Evolutionary conservation across 2,329 filamentous ascomycete species (phyloP).

Genomic region (Fusarium armeniacum): DNA sequence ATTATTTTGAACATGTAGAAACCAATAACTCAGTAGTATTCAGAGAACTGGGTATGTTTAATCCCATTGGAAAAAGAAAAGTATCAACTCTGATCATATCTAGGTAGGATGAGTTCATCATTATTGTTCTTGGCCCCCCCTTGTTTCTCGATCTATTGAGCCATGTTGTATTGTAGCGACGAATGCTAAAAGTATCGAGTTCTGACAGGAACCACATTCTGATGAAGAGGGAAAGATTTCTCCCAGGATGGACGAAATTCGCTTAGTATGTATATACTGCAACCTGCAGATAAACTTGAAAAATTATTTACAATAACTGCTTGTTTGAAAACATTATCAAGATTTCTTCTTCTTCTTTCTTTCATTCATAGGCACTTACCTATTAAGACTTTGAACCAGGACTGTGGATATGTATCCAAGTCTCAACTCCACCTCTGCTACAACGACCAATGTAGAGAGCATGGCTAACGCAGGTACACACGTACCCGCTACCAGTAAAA

Average conservation of each 20-base stretch:
- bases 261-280: background rate
- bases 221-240: background rate
- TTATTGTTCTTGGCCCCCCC: background rate
- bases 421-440: no score
- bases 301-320: background rate
- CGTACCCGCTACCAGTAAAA: no score
- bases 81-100: background rate
- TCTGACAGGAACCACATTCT: background rate
- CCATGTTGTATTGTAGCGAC: background rate
- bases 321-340: background rate
- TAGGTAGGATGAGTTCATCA: background rate
- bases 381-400: no score
- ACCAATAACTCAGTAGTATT: background rate
- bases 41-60: conserved; percentile 2
- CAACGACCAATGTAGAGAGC: no score
- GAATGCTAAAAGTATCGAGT: background rate
- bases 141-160: background rate
- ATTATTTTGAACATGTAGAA: background rate
- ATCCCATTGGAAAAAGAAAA: background rate
- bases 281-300: background rate
- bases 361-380: no score
- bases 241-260: no score
- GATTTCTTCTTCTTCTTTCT: no score
- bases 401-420: background rate
- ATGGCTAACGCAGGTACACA: no score